Conservation (phyloP, 306 rosid species). For the Rosa multiflora region DNA sequence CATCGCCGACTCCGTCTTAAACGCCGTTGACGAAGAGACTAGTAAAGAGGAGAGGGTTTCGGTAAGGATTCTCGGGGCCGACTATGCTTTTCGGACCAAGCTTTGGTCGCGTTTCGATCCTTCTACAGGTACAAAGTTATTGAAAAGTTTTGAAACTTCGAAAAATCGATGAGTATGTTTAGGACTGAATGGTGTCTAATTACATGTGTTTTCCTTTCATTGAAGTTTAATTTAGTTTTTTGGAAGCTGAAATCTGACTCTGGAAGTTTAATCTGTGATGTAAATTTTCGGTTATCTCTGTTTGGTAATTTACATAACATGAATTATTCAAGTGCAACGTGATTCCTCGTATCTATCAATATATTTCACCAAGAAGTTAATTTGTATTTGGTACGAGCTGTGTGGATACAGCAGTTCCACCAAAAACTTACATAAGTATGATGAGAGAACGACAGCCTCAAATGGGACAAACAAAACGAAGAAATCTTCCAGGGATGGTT, state of each 20-base stretch:
- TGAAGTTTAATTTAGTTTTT: slow-evolving; percentile 6
- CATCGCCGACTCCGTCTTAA: slow-evolving; percentile 71
- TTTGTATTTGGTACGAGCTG: too few species aligned
- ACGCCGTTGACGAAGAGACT: slow-evolving; percentile 47
- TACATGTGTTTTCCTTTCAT: too few species aligned
- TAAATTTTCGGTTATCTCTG: neutral
- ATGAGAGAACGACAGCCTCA: too few species aligned
- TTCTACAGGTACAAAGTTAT: slow-evolving; percentile 49
- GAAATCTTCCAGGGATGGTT: too few species aligned
- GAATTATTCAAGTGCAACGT: too few species aligned
- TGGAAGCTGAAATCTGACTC: neutral
- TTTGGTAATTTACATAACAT: neutral
- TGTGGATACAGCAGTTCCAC: too few species aligned
- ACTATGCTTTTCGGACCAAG: slow-evolving; percentile 69
- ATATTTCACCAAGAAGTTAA: too few species aligned
- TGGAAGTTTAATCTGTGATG: neutral
- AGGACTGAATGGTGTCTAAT: neutral
- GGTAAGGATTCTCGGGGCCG: slow-evolving; percentile 79
- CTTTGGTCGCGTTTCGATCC: slow-evolving; percentile 94
- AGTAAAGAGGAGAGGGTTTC: slow-evolving; percentile 77
- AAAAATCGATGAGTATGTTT: too few species aligned
- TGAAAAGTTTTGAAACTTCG: neutral
- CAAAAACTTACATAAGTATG: too few species aligned
- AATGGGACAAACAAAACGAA: too few species aligned
- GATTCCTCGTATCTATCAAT: too few species aligned